phyloP scores from a whole-genome alignment of 176 grass and related monocot genomes.

The Oryza australiensis region DNA sequence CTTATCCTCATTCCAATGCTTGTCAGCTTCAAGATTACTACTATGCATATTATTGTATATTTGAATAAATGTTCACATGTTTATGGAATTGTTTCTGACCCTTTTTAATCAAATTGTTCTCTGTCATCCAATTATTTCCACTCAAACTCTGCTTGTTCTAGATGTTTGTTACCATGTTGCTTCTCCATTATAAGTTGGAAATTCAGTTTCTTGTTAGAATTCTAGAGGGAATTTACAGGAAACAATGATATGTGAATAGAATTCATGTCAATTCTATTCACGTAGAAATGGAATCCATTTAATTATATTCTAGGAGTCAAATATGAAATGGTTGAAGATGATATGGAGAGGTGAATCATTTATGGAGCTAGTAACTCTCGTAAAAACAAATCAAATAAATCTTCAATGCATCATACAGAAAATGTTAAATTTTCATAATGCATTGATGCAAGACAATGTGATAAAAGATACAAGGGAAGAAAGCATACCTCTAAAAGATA shows the following conservation, averaged over 20 bases:
- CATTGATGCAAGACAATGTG: background rate
- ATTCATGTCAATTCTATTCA: background rate
- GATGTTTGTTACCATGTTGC: background rate
- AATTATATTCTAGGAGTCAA: background rate
- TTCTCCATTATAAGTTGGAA: background rate
- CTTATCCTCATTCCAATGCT: too few species aligned
- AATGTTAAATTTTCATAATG: background rate
- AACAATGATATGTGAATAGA: background rate
- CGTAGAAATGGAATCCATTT: background rate
- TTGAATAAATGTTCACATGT: background rate
- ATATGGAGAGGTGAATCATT: background rate
- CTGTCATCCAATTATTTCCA: background rate
- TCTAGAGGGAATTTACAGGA: background rate
- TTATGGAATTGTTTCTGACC: too few species aligned
- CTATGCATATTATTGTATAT: too few species aligned
- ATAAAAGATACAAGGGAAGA: conserved; percentile 8
- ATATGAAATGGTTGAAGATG: background rate
- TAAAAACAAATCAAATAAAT: conserved; percentile 7
- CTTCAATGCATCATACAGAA: background rate
- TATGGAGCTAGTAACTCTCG: background rate
- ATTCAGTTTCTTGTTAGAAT: background rate
- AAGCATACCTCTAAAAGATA: conserved; percentile 52
- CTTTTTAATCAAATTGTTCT: background rate
- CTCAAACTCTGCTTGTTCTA: background rate
- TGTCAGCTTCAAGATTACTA: too few species aligned